A percentile compares a stretch with the other conserved stretches of the same genome.
Evolutionary conservation across 164 flowering plant genomes (phyloP).

Genomic region (Dillenia suffruticosa): DNA sequence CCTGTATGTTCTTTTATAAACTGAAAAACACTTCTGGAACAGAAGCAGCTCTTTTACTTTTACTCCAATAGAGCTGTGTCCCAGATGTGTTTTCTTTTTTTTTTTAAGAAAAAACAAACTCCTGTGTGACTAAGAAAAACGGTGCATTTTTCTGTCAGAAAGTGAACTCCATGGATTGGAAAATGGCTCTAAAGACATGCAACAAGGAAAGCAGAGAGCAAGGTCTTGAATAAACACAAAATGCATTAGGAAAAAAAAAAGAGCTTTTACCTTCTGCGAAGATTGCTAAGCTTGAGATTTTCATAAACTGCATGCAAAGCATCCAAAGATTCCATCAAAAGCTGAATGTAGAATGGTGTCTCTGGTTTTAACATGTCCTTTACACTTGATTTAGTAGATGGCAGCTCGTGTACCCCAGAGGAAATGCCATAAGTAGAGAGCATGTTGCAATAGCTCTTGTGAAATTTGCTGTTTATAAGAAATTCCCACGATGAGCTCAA

Average conservation of each 20-base stretch:
- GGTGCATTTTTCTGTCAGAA: too few species aligned
- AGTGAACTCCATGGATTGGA: too few species aligned
- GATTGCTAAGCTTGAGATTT: constrained; percentile 73
- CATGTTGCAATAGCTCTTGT: constrained; percentile 41
- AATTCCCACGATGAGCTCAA: constrained; percentile 76
- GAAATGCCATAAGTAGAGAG: constrained; percentile 23
- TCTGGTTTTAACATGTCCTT: constrained; percentile 24
- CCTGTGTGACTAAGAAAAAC: too few species aligned
- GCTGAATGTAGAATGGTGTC: constrained; percentile 34
- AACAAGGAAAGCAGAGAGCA: too few species aligned
- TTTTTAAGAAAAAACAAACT: too few species aligned
- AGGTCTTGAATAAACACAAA: too few species aligned
- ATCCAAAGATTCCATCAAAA: constrained; percentile 56
- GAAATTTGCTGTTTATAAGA: constrained; percentile 66
- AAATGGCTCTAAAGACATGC: too few species aligned
- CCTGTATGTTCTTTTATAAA: too few species aligned
- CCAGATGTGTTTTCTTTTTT: too few species aligned
- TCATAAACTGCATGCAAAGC: constrained; percentile 91
- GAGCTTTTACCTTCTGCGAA: constrained; percentile 60
- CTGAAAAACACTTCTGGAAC: too few species aligned
- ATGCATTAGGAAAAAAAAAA: not conserved
- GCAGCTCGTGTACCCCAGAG: constrained; percentile 18
- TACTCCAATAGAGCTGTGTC: too few species aligned
- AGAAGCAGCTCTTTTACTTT: too few species aligned
- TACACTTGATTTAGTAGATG: constrained; percentile 15